phyloP scores from a whole-genome alignment of 2,329 filamentous ascomycete species.

The Leptographium procerum region DNA sequence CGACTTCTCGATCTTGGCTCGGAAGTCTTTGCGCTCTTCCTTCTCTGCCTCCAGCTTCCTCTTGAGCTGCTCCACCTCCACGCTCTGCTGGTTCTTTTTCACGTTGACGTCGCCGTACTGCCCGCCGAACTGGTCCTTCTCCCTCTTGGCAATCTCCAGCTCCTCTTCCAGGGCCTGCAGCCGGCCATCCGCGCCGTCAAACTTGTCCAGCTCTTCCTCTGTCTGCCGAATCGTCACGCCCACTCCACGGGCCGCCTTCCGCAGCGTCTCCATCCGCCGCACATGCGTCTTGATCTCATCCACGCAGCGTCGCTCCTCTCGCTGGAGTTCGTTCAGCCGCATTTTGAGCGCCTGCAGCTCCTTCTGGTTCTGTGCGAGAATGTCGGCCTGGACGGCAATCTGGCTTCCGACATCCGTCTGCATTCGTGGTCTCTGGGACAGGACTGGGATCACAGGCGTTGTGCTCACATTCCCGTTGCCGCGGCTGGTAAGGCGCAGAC shows the following conservation, averaged over 20 bases:
- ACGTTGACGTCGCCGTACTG: conserved; percentile 43
- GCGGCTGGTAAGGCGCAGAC: conserved; percentile 42
- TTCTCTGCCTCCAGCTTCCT: conserved; percentile 22
- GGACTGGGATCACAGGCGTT: conserved; percentile 31
- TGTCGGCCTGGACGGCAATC: conserved; percentile 40
- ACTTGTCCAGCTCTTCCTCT: conserved; percentile 51
- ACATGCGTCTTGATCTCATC: conserved; percentile 38
- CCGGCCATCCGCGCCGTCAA: conserved; percentile 56
- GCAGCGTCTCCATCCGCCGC: conserved; percentile 28
- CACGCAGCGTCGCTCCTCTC: conserved; percentile 36
- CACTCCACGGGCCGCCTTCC: conserved; percentile 44
- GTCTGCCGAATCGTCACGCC: conserved; percentile 44
- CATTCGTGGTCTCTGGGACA: conserved; percentile 55
- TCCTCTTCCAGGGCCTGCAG: conserved; percentile 47
- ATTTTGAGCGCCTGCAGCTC: conserved; percentile 42
- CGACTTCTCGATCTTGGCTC: conserved; percentile 41
- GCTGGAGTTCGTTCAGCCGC: conserved; percentile 34
- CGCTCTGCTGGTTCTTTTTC: conserved; percentile 36
- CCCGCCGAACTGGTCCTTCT: conserved; percentile 36
- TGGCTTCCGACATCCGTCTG: conserved; percentile 63
- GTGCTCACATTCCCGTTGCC: conserved; percentile 24
- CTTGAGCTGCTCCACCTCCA: conserved; percentile 27
- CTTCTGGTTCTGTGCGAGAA: conserved; percentile 39
- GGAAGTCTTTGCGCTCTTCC: conserved; percentile 24
- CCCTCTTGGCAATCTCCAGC: conserved; percentile 39